Conservation (phyloP, 1,284 basidiomycete genomes). For the Apiotrichum domesticum region DNA sequence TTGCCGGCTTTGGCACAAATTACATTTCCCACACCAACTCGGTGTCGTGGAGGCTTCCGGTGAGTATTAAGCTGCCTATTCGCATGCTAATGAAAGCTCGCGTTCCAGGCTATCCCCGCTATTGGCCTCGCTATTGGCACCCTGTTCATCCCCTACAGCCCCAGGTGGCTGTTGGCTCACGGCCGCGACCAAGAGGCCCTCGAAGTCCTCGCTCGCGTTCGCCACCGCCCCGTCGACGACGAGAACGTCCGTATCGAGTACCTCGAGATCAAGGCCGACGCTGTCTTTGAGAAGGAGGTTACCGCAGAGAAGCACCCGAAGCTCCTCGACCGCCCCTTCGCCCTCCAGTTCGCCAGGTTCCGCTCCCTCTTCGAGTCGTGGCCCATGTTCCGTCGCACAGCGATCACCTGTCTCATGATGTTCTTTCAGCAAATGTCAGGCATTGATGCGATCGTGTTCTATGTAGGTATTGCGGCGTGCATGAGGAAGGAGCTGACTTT, state of each 20-base stretch:
- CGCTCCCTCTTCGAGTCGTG: slow-evolving; percentile 15
- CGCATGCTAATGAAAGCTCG: slow-evolving; percentile 45
- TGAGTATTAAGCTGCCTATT: not conserved
- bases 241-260: slow-evolving; percentile 68
- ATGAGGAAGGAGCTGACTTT: too few relatives aligned
- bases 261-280: slow-evolving; percentile 69
- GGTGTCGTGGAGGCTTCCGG: slow-evolving; percentile 68
- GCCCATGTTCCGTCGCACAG: slow-evolving; percentile 30
- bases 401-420: slow-evolving; percentile 43
- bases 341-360: slow-evolving; percentile 16
- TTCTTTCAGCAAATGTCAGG: slow-evolving; percentile 42
- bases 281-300: slow-evolving; percentile 50
- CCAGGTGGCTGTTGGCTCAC: slow-evolving; percentile 57
- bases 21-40: slow-evolving; percentile 49
- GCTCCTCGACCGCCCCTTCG: slow-evolving; percentile 7
- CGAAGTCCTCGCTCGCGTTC: slow-evolving; percentile 56
- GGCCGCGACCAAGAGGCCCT: slow-evolving; percentile 65
- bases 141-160: slow-evolving; percentile 51
- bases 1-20: slow-evolving; percentile 65
- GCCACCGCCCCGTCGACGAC: slow-evolving; percentile 54
- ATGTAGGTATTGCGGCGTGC: slow-evolving; percentile 2
- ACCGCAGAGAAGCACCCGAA: slow-evolving; percentile 16
- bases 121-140: slow-evolving; percentile 42
- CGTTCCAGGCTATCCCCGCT: slow-evolving; percentile 63
- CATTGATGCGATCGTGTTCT: slow-evolving; percentile 26